phyloP scores from a whole-genome alignment of 805 yeast species.

The Teunomyces panamensis region DNA sequence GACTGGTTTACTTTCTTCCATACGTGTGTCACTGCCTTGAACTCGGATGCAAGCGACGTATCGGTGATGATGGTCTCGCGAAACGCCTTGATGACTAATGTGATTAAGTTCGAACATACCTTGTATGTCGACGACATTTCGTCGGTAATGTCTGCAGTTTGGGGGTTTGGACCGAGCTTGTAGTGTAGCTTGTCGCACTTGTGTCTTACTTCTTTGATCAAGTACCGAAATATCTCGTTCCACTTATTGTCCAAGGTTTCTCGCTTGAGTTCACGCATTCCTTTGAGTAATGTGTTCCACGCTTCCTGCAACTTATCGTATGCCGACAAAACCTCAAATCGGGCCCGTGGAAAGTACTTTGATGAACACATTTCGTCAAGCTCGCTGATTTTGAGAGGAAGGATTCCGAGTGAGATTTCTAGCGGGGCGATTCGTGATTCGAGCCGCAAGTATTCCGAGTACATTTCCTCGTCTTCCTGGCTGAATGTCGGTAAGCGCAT shows the following conservation, averaged over 20 bases:
- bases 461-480: conserved; percentile 30
- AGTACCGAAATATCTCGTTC: conserved; percentile 49
- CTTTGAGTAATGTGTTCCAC: conserved; percentile 40
- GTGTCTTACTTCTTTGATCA: conserved; percentile 38
- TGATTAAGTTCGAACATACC: conserved; percentile 37
- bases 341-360: conserved; percentile 7
- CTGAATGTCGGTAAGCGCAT: conserved; percentile 30
- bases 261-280: conserved; percentile 39
- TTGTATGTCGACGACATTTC: conserved; percentile 32
- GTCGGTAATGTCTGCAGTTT: conserved; percentile 20
- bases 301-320: conserved; percentile 19
- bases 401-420: conserved; percentile 48
- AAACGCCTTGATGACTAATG: conserved; percentile 31
- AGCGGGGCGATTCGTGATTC: conserved; percentile 48
- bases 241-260: conserved; percentile 55
- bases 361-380: conserved; percentile 29
- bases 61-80: conserved; percentile 39
- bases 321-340: conserved; percentile 3
- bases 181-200: conserved; percentile 15
- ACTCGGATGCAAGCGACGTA: conserved; percentile 12
- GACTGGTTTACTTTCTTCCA: conserved; percentile 1
- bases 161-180: background rate
- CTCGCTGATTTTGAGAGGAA: conserved; percentile 49
- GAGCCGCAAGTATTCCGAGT: conserved; percentile 40
- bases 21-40: conserved; percentile 18